phyloP scores from a whole-genome alignment of 306 rosid species.

The Canavalia gladiata region DNA sequence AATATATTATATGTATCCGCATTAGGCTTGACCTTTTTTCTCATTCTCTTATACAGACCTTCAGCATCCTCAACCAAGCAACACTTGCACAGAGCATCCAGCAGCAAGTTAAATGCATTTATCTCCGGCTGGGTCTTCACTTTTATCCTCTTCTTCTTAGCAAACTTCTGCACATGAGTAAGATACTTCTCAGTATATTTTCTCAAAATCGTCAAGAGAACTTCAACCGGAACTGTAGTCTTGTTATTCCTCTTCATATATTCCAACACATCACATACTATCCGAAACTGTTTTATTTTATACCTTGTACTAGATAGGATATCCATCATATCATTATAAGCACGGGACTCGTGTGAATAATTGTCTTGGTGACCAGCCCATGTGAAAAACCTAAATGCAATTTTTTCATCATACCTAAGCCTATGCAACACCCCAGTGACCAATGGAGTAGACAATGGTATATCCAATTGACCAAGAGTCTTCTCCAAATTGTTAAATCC shows the following conservation, averaged over 20 bases:
- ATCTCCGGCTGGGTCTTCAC: constrained; percentile 87
- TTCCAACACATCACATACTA: constrained; percentile 85
- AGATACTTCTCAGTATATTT: constrained; percentile 78
- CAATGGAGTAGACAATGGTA: constrained; percentile 71
- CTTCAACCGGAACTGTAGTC: constrained; percentile 70
- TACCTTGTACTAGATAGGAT: constrained; percentile 78
- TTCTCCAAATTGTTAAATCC: constrained; percentile 70
- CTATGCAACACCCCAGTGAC: constrained; percentile 68
- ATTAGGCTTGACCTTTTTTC: constrained; percentile 70
- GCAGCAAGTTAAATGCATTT: constrained; percentile 80
- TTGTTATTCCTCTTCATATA: constrained; percentile 86
- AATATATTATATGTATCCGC: constrained; percentile 72
- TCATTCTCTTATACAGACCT: constrained; percentile 70
- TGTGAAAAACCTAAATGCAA: constrained; percentile 86
- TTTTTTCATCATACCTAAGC: constrained; percentile 84
- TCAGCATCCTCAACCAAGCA: constrained; percentile 85
- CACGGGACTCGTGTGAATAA: constrained; percentile 76
- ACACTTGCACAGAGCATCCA: constrained; percentile 92
- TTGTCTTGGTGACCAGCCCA: constrained; percentile 86
- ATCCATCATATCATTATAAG: constrained; percentile 85
- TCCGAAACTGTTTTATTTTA: constrained; percentile 84
- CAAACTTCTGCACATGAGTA: constrained; percentile 83
- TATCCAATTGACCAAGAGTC: constrained; percentile 63
- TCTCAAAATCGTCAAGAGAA: constrained; percentile 73
- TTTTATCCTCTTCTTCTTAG: constrained; percentile 81